Base-by-base conservation (phyloP, 2,329 filamentous ascomycete genomes). In the Ceratocystis harringtonii region DNA sequence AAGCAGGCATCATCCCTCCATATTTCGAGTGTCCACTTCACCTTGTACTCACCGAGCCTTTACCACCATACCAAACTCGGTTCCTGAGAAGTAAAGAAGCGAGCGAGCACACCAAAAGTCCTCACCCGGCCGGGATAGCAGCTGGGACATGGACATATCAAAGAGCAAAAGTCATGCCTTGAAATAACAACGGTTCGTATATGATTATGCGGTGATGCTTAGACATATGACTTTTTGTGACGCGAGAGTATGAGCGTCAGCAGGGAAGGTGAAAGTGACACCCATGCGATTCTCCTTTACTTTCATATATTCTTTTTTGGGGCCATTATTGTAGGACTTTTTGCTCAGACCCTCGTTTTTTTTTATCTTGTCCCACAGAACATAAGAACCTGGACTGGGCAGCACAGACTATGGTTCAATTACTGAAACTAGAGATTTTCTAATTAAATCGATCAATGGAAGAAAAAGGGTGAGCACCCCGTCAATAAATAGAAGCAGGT, bases 391-490 rank as follows among this genome's bases (percentile, higher is more conserved):
- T 41, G 55, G 52, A 28, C 28, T 32, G 55, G 55, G 55, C 28
- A 36, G 55, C 55, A 32, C 55, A 58, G 48, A 52, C 48, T 52
- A 52, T 22, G 48, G 28, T 58, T 30, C 12, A 30, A 58, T 58
- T 17, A 36, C 28, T 58, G 55, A 58, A 58, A 58, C 55, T 25
- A 19, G 17, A 28, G 48, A n/a, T n/a, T 25, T 36, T 36, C 28
- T 58, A 58, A 58, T 58, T 58, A 58, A 58, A 36, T 58, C 55
- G 28, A 58, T 32, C 55, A 36, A 58, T 25, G 48, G 19, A 30
- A 57, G n/a, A 52, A 57, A 58, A 10, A n/a, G 55, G 15, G 28
- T 36, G 28, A n/a, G 28, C 30, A 8, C 28, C n/a, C 55, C n/a
- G 36, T 8, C 32, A 58, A 36, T 58, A 58, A n/a, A 58, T 25